A percentile compares a stretch with the other conserved stretches of the same genome.
phyloP scores from a whole-genome alignment of 805 yeast genomes.

The Myxozyma sirexii region DNA sequence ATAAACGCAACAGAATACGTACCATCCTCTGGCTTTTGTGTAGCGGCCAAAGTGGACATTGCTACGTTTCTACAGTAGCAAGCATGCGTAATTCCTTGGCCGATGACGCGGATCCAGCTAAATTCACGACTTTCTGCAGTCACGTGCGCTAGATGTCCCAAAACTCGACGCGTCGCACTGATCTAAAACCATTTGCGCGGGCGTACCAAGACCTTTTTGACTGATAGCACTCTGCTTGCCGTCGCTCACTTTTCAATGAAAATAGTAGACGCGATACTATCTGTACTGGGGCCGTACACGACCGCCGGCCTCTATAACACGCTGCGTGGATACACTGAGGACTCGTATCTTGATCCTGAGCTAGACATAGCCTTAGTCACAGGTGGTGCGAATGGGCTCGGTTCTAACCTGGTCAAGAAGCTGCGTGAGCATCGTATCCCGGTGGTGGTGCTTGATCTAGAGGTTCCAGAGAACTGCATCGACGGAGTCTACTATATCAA shows the following conservation, averaged over 20 bases:
- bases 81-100: neutral
- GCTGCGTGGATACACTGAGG: constrained; percentile 25
- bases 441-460: constrained; percentile 69
- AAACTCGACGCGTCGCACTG: too few relatives aligned
- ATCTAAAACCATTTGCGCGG: too few relatives aligned
- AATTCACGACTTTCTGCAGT: too few relatives aligned
- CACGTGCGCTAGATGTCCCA: too few relatives aligned
- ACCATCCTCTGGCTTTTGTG: constrained; percentile 17
- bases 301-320: constrained; percentile 18
- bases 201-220: too few relatives aligned
- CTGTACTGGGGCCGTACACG: constrained; percentile 18
- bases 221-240: too few relatives aligned
- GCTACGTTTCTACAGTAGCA: neutral
- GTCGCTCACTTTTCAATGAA: neutral
- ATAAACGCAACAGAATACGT: neutral
- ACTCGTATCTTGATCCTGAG: constrained; percentile 28
- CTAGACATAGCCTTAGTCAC: constrained; percentile 71
- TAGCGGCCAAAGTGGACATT: constrained; percentile 3
- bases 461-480: constrained; percentile 39
- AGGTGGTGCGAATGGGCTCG: constrained; percentile 84
- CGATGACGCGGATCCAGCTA: neutral
- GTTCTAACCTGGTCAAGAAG: constrained; percentile 58
- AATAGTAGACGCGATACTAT: constrained; percentile 10
- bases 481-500: constrained; percentile 56
- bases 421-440: constrained; percentile 52